Evolutionary conservation across 345 rosid species (phyloP), one percentile per base, ranked within the genome.

Genomic region (Euclidium syriacum): DNA sequence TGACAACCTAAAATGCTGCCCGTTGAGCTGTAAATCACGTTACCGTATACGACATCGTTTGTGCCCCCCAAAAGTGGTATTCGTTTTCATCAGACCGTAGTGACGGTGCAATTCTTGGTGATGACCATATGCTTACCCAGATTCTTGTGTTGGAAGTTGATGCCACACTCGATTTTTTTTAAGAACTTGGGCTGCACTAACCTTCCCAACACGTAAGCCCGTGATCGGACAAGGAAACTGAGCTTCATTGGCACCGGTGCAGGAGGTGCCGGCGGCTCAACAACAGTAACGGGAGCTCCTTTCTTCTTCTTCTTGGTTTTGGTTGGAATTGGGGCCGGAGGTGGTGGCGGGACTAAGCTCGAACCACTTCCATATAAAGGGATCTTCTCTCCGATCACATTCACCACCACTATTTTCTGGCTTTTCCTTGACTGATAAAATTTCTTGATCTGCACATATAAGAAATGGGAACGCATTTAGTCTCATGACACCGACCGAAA

Each of bases 361-460:
- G 82, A 81, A 51, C 95, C 96, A 50, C 90, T 83, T 41, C 99
- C 99, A 60, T 94, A 90, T 61, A 94, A 51, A 0, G 99, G 99
- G 30, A 90, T 87, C 80, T 73, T 83, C 58, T 86, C 72, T 4
- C 96, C 86, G 43, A 40, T 75, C 14, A 94, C 80, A 6, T 75
- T 62, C 1, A 94, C 67, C 16, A 73, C 36, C 26, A 86, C 88
- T 10, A 78, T 70, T 53, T 85, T 79, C 6, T 90, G 79, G 61
- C 96, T 84, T 62, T 81, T 94, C 79, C 99, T 85, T 17, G 81
- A 64, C 53, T 94, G 97, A 32, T 94, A 80, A 73, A 94, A 94
- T 48, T 74, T 84, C 71, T 77, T 81, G 27, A 94, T 69, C 99
- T 94, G 85, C 72, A 68, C 24, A 36, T 17, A 40, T 30, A 56